Conservation (phyloP, 139 green algal genomes). For the Chlorella sorokiniana region DNA sequence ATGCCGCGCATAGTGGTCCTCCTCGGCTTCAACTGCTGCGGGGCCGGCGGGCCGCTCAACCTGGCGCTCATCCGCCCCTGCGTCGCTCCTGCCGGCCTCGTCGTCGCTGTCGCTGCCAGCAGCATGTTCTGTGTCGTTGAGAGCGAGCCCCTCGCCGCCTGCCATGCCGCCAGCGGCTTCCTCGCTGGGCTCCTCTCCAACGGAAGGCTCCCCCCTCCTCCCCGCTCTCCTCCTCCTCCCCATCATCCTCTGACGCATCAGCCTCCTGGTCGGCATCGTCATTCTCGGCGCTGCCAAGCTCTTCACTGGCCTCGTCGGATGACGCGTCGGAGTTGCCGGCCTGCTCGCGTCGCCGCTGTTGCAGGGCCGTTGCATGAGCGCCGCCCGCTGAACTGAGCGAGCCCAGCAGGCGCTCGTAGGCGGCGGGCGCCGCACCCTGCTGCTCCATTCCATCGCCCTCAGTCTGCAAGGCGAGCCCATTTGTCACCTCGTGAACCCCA, state of each 20-base stretch:
- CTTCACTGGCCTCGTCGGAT: neutral
- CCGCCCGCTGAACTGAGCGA: constrained; percentile 11
- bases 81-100: neutral
- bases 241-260: constrained; percentile 10
- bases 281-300: neutral
- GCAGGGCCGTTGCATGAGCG: constrained; percentile 21
- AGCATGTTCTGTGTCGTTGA: too few species aligned
- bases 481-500: neutral
- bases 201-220: too few species aligned
- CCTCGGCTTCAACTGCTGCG: neutral
- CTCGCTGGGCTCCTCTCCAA: too few species aligned
- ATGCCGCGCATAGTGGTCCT: constrained; percentile 23
- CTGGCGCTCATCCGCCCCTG: neutral
- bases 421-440: neutral
- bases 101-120: neutral
- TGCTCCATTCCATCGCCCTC: neutral
- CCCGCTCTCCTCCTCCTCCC: neutral
- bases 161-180: too few species aligned
- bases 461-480: neutral
- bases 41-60: neutral
- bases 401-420: constrained; percentile 32
- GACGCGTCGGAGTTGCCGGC: constrained; percentile 27
- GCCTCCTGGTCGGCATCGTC: neutral
- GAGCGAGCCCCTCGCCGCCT: neutral
- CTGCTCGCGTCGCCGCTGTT: constrained; percentile 41